These are phyloP conservation scores for Haplosporangium sp. DNA, from an alignment of 371 early-diverging fungal genomes.

Conservation along the genomic window DNA sequence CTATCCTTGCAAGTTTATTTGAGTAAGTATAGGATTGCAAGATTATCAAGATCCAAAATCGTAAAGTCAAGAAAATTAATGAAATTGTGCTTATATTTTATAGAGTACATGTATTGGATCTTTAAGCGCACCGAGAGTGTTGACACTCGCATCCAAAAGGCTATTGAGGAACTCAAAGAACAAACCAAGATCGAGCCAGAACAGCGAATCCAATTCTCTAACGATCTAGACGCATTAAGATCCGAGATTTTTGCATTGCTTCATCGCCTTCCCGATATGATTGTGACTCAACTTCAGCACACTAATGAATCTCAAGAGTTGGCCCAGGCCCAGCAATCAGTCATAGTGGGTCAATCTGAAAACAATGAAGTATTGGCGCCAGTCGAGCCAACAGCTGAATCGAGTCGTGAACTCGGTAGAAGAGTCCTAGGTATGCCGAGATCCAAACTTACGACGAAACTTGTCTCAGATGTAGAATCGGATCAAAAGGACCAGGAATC, in stretches of 20 bases:
- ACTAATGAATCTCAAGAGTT: not conserved
- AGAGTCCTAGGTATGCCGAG: not conserved
- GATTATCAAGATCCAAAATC: too few relatives aligned
- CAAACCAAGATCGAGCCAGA: constrained; percentile 6
- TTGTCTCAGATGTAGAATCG: not conserved
- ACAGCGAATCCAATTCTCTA: constrained; percentile 5
- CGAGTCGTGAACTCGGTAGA: too few relatives aligned
- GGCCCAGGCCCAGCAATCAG: not conserved
- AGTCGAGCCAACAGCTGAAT: not conserved
- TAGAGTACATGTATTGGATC: constrained; percentile 37
- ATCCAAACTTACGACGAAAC: not conserved
- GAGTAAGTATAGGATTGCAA: constrained; percentile 16
- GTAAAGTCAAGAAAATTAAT: too few relatives aligned
- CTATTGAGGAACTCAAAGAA: constrained; percentile 9
- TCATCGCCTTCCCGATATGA: constrained; percentile 15
- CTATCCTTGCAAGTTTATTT: constrained; percentile 13
- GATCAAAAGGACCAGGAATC: not conserved
- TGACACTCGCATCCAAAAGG: constrained; percentile 6
- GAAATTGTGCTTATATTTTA: not conserved
- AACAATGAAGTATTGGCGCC: not conserved
- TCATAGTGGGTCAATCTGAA: not conserved
- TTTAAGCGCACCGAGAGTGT: constrained; percentile 24
- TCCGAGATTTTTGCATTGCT: constrained; percentile 12
- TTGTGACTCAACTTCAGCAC: constrained; percentile 4
- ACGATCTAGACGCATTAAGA: constrained; percentile 16